phyloP scores from a whole-genome alignment of 2,329 filamentous ascomycete species.

The Chaetomiaceae sp. region DNA sequence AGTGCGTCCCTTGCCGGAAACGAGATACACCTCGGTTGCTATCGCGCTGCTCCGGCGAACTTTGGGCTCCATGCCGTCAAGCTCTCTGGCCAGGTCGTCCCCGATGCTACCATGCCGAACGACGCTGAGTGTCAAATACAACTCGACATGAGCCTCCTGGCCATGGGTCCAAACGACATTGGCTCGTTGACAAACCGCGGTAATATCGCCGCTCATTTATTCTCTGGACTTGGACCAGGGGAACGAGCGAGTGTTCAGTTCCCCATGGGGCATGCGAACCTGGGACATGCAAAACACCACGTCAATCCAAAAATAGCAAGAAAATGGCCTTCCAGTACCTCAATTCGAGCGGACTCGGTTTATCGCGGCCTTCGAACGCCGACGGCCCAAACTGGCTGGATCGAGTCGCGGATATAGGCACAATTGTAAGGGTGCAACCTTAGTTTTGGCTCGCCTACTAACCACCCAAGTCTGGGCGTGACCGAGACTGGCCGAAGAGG shows the following conservation, averaged over 20 bases:
- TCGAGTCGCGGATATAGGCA: constrained; percentile 24
- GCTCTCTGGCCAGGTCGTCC: constrained; percentile 9
- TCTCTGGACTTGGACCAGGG: constrained; percentile 11
- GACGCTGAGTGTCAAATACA: constrained; percentile 15
- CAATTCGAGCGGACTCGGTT: constrained; percentile 21
- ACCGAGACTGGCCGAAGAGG: constrained; percentile 15
- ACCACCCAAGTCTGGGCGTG: constrained; percentile 19
- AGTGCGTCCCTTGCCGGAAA: neutral
- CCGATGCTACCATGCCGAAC: constrained; percentile 11
- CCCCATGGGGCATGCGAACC: constrained; percentile 11
- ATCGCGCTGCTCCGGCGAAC: constrained; percentile 7
- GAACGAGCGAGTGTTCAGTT: neutral
- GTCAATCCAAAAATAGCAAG: constrained; percentile 29
- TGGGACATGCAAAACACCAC: constrained; percentile 14
- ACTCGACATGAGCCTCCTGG: constrained; percentile 13
- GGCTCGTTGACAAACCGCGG: constrained; percentile 7
- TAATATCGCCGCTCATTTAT: constrained; percentile 21
- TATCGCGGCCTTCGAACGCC: constrained; percentile 27
- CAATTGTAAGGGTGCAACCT: constrained; percentile 28
- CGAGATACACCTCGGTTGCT: neutral
- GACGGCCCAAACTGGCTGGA: constrained; percentile 23
- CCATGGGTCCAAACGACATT: constrained; percentile 12
- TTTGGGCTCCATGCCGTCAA: constrained; percentile 14
- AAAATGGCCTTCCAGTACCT: neutral
- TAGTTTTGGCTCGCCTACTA: constrained; percentile 15